Evolutionary conservation across 441 rosid genomes (phyloP).

Genomic region (Mallotus repandus): DNA sequence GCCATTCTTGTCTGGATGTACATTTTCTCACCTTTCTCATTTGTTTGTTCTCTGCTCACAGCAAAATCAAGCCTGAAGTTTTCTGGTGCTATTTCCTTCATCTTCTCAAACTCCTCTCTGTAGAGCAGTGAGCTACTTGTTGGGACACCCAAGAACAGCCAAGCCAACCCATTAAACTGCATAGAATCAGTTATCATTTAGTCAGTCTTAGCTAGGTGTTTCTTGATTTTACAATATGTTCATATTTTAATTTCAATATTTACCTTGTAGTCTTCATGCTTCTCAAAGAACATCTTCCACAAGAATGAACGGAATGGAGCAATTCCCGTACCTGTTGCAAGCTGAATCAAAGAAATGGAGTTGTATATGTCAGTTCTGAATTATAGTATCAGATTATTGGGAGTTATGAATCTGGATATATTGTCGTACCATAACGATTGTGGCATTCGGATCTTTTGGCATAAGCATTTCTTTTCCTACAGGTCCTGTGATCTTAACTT

Average conservation of each 20-base stretch:
- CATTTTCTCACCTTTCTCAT: conserved; percentile 92
- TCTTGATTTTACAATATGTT: background rate
- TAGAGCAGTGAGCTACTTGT: conserved; percentile 87
- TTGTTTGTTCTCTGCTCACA: conserved; percentile 90
- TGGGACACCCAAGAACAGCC: conserved; percentile 98
- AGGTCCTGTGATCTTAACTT: conserved; percentile 87
- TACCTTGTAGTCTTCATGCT: conserved; percentile 93
- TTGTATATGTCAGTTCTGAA: too few species aligned
- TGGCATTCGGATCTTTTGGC: conserved; percentile 98
- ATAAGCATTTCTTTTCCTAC: conserved; percentile 98
- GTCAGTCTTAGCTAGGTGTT: background rate
- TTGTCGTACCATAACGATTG: conserved; percentile 65
- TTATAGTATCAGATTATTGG: too few species aligned
- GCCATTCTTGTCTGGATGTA: conserved; percentile 99
- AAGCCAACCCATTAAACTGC: conserved; percentile 92
- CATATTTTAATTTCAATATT: background rate
- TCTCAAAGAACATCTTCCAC: conserved; percentile 99
- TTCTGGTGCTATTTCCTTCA: conserved; percentile 73
- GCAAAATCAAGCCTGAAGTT: conserved; percentile 90
- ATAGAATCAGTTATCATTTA: background rate
- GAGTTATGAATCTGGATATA: too few species aligned
- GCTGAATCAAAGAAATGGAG: conserved; percentile 41
- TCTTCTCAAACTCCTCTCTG: conserved; percentile 97
- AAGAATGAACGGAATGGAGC: conserved; percentile 91
- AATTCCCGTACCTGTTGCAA: conserved; percentile 90